A percentile compares a stretch with the other conserved stretches of the same genome.
Evolutionary conservation across 169 alveolate genomes (phyloP).

Genomic region (Eimeria falciformis): DNA sequence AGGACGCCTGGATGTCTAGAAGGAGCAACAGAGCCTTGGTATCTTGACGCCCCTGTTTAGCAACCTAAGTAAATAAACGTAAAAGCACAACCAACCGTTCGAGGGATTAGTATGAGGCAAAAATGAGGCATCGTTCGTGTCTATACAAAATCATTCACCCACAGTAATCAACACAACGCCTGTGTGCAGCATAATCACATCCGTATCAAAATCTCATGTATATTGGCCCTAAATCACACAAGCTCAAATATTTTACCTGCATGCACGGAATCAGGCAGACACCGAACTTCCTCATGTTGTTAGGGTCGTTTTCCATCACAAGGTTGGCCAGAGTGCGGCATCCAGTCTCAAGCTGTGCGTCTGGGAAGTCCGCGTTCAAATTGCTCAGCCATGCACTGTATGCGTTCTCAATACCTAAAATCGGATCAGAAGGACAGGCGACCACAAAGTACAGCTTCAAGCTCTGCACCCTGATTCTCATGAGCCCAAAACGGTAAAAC

Average conservation of each 20-base stretch:
- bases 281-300: constrained; percentile 90
- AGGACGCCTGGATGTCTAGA: constrained; percentile 89
- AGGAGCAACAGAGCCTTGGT: constrained; percentile 88
- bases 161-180: neutral
- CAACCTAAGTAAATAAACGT: constrained; percentile 57
- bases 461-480: neutral
- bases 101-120: no score
- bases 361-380: constrained; percentile 85
- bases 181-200: no score
- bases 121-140: neutral
- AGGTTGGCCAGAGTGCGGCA: constrained; percentile 91
- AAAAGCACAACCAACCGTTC: no score
- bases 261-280: constrained; percentile 87
- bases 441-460: neutral
- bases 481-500: neutral
- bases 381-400: constrained; percentile 86
- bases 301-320: constrained; percentile 92
- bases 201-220: no score
- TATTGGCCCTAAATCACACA: no score
- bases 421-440: neutral
- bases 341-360: constrained; percentile 87
- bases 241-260: no score
- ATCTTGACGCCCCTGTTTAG: constrained; percentile 87
- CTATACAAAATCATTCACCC: neutral
- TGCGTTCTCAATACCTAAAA: constrained; percentile 81